phyloP scores from a whole-genome alignment of 2,329 filamentous ascomycete species.

The Thielaviopsis musarum region DNA sequence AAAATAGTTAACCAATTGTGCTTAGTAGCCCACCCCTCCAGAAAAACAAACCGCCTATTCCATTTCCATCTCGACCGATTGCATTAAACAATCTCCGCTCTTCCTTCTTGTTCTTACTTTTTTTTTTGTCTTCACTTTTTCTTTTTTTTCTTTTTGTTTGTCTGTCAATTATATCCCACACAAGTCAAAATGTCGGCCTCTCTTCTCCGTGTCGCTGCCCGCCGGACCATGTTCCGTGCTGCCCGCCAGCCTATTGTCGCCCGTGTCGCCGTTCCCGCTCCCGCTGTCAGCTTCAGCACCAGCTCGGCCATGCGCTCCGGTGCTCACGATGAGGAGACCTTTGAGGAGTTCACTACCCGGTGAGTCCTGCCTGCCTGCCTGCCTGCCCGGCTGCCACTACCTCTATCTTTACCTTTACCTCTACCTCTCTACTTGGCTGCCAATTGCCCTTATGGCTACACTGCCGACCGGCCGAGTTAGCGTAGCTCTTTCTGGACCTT shows the following conservation, averaged over 20 bases:
- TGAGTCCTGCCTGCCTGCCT: slow-evolving; percentile 22
- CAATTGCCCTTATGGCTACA: not conserved
- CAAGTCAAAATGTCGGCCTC: slow-evolving; percentile 42
- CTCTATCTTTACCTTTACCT: not conserved
- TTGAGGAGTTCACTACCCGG: slow-evolving; percentile 97
- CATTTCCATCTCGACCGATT: slow-evolving; percentile 7
- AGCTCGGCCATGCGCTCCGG: slow-evolving; percentile 41
- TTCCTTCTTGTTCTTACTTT: slow-evolving; percentile 14
- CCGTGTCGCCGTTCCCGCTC: slow-evolving; percentile 33
- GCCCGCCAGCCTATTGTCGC: slow-evolving; percentile 44
- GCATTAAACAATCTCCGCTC: slow-evolving; percentile 15
- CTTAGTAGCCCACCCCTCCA: not conserved
- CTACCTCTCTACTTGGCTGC: not conserved
- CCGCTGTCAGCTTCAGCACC: slow-evolving; percentile 33
- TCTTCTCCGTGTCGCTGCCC: slow-evolving; percentile 55
- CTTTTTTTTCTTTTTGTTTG: not conserved
- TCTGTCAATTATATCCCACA: slow-evolving; percentile 8
- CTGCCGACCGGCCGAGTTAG: no score
- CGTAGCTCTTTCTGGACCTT: no score
- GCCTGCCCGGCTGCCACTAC: not conserved
- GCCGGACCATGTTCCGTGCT: slow-evolving; percentile 46
- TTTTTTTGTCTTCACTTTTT: not conserved
- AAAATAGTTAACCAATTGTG: not conserved
- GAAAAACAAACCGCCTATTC: slow-evolving; percentile 4
- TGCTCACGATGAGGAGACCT: slow-evolving; percentile 83